These are phyloP conservation scores for Lasiosphaeriaceae sp. DNA, from an alignment of 495 filamentous ascomycete genomes.

Conservation along the genomic window DNA sequence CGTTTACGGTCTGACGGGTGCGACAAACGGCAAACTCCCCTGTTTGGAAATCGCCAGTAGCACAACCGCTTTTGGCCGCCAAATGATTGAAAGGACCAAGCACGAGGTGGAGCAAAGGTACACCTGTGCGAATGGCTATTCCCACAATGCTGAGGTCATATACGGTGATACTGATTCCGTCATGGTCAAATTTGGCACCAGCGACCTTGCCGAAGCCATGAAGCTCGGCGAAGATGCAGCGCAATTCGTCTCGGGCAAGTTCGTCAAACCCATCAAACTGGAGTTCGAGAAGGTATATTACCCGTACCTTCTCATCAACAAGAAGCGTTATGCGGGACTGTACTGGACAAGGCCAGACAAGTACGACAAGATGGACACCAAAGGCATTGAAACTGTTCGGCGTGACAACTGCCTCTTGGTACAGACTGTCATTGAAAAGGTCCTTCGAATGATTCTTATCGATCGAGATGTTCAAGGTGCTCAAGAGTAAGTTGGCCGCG, in stretches of 20 bases:
- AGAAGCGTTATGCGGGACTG: conserved; percentile 96
- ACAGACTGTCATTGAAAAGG: conserved; percentile 96
- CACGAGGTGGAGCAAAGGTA: conserved; percentile 85
- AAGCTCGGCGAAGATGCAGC: conserved; percentile 90
- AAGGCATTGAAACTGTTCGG: conserved; percentile 97
- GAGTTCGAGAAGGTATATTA: conserved; percentile 99
- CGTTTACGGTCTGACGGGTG: conserved; percentile 96
- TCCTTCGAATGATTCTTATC: conserved; percentile 91
- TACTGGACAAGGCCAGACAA: conserved; percentile 96
- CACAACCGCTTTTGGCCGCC: conserved; percentile 89
- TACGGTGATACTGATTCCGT: conserved; percentile 99
- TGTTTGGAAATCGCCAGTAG: conserved; percentile 94
- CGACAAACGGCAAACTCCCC: conserved; percentile 91
- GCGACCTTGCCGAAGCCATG: conserved; percentile 82
- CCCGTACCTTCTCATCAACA: conserved; percentile 98
- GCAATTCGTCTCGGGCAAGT: conserved; percentile 81
- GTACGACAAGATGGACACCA: conserved; percentile 99
- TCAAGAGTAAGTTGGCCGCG: conserved; percentile 68
- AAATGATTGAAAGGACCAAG: conserved; percentile 98
- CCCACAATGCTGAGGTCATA: conserved; percentile 90
- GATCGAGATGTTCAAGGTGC: conserved; percentile 84
- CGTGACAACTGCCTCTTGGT: conserved; percentile 95
- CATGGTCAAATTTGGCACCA: conserved; percentile 97
- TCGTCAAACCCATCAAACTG: conserved; percentile 93
- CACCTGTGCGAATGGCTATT: conserved; percentile 89